A percentile compares a stretch with the other conserved stretches of the same genome.
phyloP scores from a whole-genome alignment of 768 basidiomycete species.

The Tricholoma matsutake region DNA sequence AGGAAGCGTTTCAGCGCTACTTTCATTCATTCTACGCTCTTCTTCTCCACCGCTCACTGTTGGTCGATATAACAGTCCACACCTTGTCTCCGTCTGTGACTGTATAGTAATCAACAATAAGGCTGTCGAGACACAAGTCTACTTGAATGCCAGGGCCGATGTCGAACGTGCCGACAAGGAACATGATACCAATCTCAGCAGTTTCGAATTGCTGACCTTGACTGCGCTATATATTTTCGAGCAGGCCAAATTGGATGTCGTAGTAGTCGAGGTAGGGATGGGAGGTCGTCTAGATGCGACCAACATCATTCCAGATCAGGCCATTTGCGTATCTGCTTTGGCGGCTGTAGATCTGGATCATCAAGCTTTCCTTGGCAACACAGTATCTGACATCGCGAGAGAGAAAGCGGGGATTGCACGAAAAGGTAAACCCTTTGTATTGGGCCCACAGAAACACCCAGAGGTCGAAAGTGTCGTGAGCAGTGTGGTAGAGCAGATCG shows the following conservation, averaged over 20 bases:
- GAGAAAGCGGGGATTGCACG: conserved; percentile 87
- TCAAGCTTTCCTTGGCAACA: conserved; percentile 81
- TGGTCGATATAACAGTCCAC: conserved; percentile 92
- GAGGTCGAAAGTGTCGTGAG: conserved; percentile 46
- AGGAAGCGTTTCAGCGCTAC: conserved; percentile 83
- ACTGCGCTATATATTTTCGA: conserved; percentile 80
- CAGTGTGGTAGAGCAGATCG: conserved; percentile 30
- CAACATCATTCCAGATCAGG: conserved; percentile 73
- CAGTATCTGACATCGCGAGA: conserved; percentile 66
- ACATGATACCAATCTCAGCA: conserved; percentile 50
- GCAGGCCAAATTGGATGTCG: conserved; percentile 62
- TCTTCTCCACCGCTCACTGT: conserved; percentile 50
- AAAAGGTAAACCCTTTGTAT: conserved; percentile 53
- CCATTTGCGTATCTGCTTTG: conserved; percentile 74
- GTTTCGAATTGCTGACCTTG: conserved; percentile 83
- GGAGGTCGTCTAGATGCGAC: conserved; percentile 93
- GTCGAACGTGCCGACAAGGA: conserved; percentile 51
- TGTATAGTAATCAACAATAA: conserved; percentile 64
- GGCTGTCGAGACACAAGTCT: conserved; percentile 49
- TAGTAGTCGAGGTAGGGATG: conserved; percentile 92
- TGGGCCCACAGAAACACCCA: conserved; percentile 59
- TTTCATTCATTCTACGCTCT: conserved; percentile 69
- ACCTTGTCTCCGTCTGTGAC: conserved; percentile 77
- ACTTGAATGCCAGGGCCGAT: conserved; percentile 38
- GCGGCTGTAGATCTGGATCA: conserved; percentile 76